Conservation (phyloP, 2,329 filamentous ascomycete genomes). For the Aspergillus arachidicola region DNA sequence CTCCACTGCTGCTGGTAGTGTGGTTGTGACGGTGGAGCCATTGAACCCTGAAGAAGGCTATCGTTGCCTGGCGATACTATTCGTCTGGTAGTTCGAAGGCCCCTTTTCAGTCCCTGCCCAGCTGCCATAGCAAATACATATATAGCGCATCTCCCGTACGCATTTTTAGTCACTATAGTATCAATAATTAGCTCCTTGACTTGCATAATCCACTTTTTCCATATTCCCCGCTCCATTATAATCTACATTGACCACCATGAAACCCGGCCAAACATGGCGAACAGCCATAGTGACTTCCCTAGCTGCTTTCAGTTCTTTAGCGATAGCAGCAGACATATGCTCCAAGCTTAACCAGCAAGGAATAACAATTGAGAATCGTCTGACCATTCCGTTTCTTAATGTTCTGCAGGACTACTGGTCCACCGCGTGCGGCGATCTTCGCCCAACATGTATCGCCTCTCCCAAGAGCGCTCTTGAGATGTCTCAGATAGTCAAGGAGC, state of each 20-base stretch:
- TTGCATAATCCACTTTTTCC: neutral
- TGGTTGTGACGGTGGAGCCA: neutral
- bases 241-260: constrained; percentile 17
- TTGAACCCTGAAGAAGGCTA: neutral
- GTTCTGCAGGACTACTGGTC: constrained; percentile 53
- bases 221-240: neutral
- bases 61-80: neutral
- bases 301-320: constrained; percentile 22
- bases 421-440: constrained; percentile 44
- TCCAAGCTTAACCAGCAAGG: constrained; percentile 37
- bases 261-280: constrained; percentile 21
- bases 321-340: constrained; percentile 41
- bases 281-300: constrained; percentile 19
- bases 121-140: neutral
- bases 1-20: neutral
- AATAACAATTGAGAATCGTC: constrained; percentile 36
- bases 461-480: constrained; percentile 56
- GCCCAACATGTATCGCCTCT: constrained; percentile 51
- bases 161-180: neutral
- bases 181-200: neutral
- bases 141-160: neutral
- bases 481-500: constrained; percentile 53
- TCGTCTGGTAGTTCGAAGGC: neutral
- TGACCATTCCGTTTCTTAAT: constrained; percentile 37
- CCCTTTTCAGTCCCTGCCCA: neutral